Conservation (phyloP, 1,284 basidiomycete species). For the Boletus chippewaensis region DNA sequence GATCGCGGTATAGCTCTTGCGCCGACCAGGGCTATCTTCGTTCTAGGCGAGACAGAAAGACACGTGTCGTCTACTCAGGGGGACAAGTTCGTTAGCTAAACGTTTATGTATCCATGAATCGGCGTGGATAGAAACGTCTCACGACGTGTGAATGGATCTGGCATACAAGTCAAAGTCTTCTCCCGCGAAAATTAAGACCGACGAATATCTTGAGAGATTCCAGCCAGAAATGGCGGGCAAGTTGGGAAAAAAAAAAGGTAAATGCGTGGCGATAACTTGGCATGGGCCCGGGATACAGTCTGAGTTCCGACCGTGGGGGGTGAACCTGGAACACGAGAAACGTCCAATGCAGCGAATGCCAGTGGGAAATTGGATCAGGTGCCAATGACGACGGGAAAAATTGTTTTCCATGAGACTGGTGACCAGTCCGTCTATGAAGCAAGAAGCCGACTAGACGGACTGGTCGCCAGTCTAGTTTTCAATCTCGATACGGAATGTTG, state of each 20-base stretch:
- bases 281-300: neutral
- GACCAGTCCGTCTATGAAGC: too few relatives aligned
- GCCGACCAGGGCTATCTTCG: constrained; percentile 1
- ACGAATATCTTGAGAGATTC: constrained; percentile 5
- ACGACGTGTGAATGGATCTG: constrained; percentile 20
- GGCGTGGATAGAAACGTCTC: constrained; percentile 2
- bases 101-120: constrained; percentile 5
- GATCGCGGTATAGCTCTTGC: constrained; percentile 2
- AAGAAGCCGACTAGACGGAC: too few relatives aligned
- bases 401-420: too few relatives aligned
- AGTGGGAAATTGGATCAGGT: neutral
- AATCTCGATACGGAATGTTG: neutral
- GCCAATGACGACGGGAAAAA: neutral
- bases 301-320: neutral
- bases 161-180: constrained; percentile 17
- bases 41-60: constrained; percentile 8
- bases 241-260: neutral
- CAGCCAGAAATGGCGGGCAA: neutral
- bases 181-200: constrained; percentile 28
- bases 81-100: constrained; percentile 5
- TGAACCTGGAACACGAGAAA: neutral
- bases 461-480: neutral
- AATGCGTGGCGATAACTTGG: neutral
- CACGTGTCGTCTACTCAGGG: constrained; percentile 3
- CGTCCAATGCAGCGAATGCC: neutral